phyloP scores from a whole-genome alignment of 257 asterid species.

The Ophiorrhiza pumila region DNA sequence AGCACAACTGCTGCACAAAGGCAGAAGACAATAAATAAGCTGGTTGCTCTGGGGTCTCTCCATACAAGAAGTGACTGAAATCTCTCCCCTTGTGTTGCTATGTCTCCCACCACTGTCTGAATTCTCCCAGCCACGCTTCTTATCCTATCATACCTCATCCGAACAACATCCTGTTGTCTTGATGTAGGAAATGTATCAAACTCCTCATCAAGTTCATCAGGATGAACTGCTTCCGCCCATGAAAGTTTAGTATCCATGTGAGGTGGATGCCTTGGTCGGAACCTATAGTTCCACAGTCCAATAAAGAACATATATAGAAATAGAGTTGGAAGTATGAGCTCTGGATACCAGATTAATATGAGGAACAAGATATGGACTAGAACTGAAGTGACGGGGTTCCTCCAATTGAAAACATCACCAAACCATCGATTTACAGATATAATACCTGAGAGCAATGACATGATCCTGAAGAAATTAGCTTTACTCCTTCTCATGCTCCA shows the following conservation, averaged over 20 bases:
- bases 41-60: slow-evolving; percentile 81
- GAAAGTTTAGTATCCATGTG: slow-evolving; percentile 71
- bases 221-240: slow-evolving; percentile 58
- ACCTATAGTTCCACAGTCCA: slow-evolving; percentile 69
- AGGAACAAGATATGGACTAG: slow-evolving; percentile 60
- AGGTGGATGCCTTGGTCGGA: slow-evolving; percentile 62
- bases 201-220: slow-evolving; percentile 79
- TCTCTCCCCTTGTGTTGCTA: slow-evolving; percentile 80
- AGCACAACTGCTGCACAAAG: slow-evolving; percentile 54
- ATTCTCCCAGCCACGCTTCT: slow-evolving; percentile 72
- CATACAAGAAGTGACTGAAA: slow-evolving; percentile 56
- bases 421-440: slow-evolving; percentile 52
- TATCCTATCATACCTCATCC: slow-evolving; percentile 72
- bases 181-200: slow-evolving; percentile 68
- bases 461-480: slow-evolving; percentile 64
- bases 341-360: slow-evolving; percentile 64
- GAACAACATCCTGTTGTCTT: slow-evolving; percentile 33
- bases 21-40: slow-evolving; percentile 56
- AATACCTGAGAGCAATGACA: slow-evolving; percentile 50
- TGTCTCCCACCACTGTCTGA: slow-evolving; percentile 73
- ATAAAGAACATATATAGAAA: slow-evolving; percentile 54
- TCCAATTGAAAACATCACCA: slow-evolving; percentile 52
- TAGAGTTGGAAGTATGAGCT: slow-evolving; percentile 58
- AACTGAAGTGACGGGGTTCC: slow-evolving; percentile 50
- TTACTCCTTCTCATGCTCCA: slow-evolving; percentile 88